Evolutionary conservation across 129 eudicot genomes (phyloP).

Genomic region (carrot (Daucus carota)): DH1_v3.0 NC_030385.2:42695501-42696000

Average conservation of each 20-base stretch:
- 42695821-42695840: no score
- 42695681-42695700: constrained; percentile 79
- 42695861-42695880: background rate
- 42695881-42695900: background rate
- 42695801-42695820: background rate
- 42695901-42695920: no score
- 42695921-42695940: no score
- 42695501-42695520: constrained; percentile 89
- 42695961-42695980: background rate
- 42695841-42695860: background rate
- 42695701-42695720: constrained; percentile 86
- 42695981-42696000: background rate
- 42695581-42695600: constrained; percentile 91
- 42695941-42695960: background rate
- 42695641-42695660: constrained; percentile 94
- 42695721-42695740: constrained; percentile 87
- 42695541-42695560: constrained; percentile 39
- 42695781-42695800: background rate
- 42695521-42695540: constrained; percentile 74
- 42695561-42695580: constrained; percentile 71
- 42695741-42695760: constrained; percentile 83
- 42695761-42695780: background rate
- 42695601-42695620: constrained; percentile 79
- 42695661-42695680: constrained; percentile 71
- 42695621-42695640: constrained; percentile 74